phyloP scores from a whole-genome alignment of 2,329 filamentous ascomycete genomes.

The Pseudocercospora macadamiae region DNA sequence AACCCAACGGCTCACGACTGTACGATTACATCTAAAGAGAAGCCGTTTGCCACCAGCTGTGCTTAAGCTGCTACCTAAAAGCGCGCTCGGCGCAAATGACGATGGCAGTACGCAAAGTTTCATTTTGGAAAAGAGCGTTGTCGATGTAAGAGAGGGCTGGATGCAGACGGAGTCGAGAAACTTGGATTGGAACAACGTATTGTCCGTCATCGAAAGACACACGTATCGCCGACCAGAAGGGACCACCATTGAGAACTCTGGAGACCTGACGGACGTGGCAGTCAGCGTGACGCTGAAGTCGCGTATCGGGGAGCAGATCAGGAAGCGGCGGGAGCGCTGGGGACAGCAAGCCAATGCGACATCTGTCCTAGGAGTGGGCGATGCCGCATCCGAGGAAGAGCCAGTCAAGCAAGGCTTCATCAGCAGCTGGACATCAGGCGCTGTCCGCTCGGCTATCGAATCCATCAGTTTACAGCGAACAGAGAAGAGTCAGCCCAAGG shows the following conservation, averaged over 20 bases:
- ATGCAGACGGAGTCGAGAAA: constrained; percentile 82
- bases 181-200: constrained; percentile 77
- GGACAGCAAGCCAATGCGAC: constrained; percentile 43
- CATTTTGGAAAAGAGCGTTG: constrained; percentile 77
- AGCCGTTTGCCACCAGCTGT: constrained; percentile 75
- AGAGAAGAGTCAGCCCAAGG: constrained; percentile 76
- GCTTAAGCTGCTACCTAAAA: constrained; percentile 73
- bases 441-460: constrained; percentile 80
- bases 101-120: constrained; percentile 70
- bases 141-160: constrained; percentile 79
- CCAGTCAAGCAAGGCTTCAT: constrained; percentile 59
- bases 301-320: constrained; percentile 69
- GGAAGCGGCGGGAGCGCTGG: constrained; percentile 53
- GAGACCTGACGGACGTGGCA: constrained; percentile 63
- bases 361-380: constrained; percentile 41
- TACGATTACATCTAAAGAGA: constrained; percentile 79
- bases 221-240: constrained; percentile 60
- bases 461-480: constrained; percentile 76
- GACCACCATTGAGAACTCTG: constrained; percentile 33
- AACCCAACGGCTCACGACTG: constrained; percentile 76
- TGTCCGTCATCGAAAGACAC: constrained; percentile 78
- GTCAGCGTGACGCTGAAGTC: constrained; percentile 76
- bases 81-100: constrained; percentile 63
- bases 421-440: constrained; percentile 66
- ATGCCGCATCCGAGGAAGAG: constrained; percentile 44